phyloP scores from a whole-genome alignment of 352 stramenopile species.

The Globisporangium cederbergense region DNA sequence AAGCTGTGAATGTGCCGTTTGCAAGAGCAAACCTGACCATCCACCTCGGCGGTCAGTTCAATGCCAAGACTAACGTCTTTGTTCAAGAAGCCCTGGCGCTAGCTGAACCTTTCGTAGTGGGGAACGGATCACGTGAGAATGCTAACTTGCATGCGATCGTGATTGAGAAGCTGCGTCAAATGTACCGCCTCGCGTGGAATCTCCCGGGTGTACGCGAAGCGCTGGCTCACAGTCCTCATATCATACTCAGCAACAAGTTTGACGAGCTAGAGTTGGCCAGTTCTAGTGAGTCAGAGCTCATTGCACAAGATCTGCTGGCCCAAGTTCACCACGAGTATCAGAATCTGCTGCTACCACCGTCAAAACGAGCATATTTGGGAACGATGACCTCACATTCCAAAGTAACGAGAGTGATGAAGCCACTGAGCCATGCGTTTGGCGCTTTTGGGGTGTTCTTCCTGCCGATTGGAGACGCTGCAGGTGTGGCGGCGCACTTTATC shows the following conservation, averaged over 20 bases:
- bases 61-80: conserved; percentile 28
- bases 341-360: conserved; percentile 48
- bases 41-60: conserved; percentile 52
- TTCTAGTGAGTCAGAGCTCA: conserved; percentile 20
- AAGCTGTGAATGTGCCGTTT: conserved; percentile 32
- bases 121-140: neutral
- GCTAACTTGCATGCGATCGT: conserved; percentile 6
- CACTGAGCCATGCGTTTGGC: conserved; percentile 37
- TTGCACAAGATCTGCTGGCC: conserved; percentile 18
- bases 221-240: conserved; percentile 40
- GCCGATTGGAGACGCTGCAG: conserved; percentile 20
- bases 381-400: neutral
- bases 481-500: conserved; percentile 14
- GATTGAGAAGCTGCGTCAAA: conserved; percentile 37
- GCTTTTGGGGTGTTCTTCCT: conserved; percentile 52
- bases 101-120: conserved; percentile 12
- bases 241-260: conserved; percentile 40
- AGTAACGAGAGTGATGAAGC: conserved; percentile 15
- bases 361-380: conserved; percentile 24
- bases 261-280: conserved; percentile 21
- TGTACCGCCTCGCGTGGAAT: conserved; percentile 58
- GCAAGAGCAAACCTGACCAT: conserved; percentile 39
- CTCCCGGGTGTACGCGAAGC: conserved; percentile 41
- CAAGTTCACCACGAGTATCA: conserved; percentile 44
- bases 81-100: conserved; percentile 26